phyloP scores from a whole-genome alignment of 176 grass and related monocot species.

The Zoysia pacifica region DNA sequence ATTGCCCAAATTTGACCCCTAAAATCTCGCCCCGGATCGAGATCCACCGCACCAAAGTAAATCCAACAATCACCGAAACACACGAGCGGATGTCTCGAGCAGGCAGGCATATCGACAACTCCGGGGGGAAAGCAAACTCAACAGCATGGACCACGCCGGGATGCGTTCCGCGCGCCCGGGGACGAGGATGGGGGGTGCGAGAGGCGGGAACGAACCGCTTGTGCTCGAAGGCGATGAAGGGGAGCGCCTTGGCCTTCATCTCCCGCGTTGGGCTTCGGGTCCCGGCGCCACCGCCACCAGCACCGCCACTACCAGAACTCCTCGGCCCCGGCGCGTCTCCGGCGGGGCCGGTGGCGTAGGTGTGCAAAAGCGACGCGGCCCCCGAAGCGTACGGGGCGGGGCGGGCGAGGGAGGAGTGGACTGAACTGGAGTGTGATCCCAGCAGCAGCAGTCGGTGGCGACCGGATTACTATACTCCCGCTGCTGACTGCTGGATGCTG shows the following conservation, averaged over 20 bases:
- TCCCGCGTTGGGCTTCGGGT: not conserved
- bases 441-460: conserved; percentile 40
- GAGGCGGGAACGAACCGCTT: conserved; percentile 61
- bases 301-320: not conserved
- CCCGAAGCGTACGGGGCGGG: conserved; percentile 29
- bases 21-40: conserved; percentile 46
- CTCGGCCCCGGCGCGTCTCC: conserved; percentile 1
- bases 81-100: conserved; percentile 27
- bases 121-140: not conserved
- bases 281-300: not conserved
- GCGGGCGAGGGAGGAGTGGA: not conserved
- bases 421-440: conserved; percentile 36
- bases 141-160: conserved; percentile 4
- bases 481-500: not conserved
- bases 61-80: conserved; percentile 21
- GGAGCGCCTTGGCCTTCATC: conserved; percentile 84
- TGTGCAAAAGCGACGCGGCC: conserved; percentile 9
- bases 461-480: conserved; percentile 30
- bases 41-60: conserved; percentile 34
- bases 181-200: not conserved
- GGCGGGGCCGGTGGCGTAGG: conserved; percentile 23
- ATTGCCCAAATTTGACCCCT: conserved; percentile 53
- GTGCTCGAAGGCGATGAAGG: conserved; percentile 81
- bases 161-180: not conserved
- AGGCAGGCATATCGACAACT: not conserved